phyloP scores from a whole-genome alignment of 106 monocot species.

The Acanthochlamys bracteata region DNA sequence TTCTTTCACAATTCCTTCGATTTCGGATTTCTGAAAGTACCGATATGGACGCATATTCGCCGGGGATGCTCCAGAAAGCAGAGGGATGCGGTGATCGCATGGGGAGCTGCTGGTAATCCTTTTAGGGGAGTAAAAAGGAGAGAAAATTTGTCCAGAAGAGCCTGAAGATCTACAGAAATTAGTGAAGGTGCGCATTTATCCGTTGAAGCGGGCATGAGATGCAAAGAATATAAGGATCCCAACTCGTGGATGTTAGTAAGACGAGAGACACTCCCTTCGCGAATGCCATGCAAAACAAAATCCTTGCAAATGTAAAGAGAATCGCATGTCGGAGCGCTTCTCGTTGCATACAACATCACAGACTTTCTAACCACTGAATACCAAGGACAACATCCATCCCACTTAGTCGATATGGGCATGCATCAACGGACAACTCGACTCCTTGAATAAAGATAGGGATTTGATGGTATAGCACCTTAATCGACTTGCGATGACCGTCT shows the following conservation, averaged over 20 bases:
- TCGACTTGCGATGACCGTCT: neutral
- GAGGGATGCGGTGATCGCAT: neutral
- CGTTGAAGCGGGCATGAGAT: neutral
- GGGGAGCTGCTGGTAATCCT: neutral
- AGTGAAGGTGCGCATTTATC: neutral
- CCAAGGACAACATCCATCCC: neutral
- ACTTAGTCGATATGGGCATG: neutral
- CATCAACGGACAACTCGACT: neutral
- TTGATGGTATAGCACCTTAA: neutral
- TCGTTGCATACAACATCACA: neutral
- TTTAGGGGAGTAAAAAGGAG: neutral
- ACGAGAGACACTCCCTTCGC: neutral
- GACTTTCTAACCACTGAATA: neutral
- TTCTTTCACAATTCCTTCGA: neutral
- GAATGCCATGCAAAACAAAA: neutral
- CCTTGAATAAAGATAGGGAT: neutral
- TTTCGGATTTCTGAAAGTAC: neutral
- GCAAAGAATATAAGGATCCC: too few relatives aligned
- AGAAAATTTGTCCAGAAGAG: neutral
- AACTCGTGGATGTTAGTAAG: neutral
- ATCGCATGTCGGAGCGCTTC: neutral
- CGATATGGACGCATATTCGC: neutral
- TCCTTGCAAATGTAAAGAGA: neutral
- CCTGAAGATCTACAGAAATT: neutral
- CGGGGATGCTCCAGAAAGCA: neutral